These are phyloP conservation scores for Neospora caninum DNA, from an alignment of 169 alveolate species.

Conservation along the genomic window DNA sequence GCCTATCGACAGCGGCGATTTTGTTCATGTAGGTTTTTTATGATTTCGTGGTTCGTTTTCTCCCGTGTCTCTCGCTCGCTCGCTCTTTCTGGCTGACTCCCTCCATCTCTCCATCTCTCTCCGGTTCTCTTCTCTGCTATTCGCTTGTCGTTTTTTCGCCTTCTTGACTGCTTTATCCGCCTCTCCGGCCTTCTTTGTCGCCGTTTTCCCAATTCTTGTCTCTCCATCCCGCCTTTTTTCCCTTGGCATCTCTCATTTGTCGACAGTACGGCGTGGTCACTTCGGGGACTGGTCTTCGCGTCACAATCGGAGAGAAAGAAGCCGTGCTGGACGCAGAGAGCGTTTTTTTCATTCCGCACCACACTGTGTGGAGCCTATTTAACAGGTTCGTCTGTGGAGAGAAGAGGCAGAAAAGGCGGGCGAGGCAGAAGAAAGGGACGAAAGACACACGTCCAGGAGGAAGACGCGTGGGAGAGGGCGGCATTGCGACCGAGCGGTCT, in stretches of 20 bases:
- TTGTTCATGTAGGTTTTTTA: background rate
- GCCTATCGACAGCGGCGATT: conserved; percentile 7
- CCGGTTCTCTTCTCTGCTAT: background rate
- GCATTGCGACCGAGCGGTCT: too few species aligned
- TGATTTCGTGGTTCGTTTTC: background rate
- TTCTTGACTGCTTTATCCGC: background rate
- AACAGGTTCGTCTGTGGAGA: background rate
- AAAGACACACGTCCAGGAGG: too few species aligned
- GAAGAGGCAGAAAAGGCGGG: background rate
- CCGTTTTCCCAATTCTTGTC: background rate
- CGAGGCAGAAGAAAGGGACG: too few species aligned
- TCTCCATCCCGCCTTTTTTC: background rate
- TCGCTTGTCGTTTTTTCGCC: background rate
- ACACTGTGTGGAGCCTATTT: conserved; percentile 2
- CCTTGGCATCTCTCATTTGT: background rate
- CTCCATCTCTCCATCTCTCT: background rate
- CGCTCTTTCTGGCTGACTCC: background rate
- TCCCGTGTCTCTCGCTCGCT: background rate
- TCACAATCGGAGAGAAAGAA: background rate
- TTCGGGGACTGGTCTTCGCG: background rate
- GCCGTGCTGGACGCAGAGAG: background rate
- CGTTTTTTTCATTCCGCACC: background rate
- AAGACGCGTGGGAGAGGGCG: too few species aligned
- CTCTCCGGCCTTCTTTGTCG: background rate
- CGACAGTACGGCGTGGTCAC: conserved; percentile 30